Percentiles rank a stretch among this genome's conserved stretches.
phyloP scores from a whole-genome alignment of 1,139 yeast genomes.

The Hemisphaericaspora lyxosophila region DNA sequence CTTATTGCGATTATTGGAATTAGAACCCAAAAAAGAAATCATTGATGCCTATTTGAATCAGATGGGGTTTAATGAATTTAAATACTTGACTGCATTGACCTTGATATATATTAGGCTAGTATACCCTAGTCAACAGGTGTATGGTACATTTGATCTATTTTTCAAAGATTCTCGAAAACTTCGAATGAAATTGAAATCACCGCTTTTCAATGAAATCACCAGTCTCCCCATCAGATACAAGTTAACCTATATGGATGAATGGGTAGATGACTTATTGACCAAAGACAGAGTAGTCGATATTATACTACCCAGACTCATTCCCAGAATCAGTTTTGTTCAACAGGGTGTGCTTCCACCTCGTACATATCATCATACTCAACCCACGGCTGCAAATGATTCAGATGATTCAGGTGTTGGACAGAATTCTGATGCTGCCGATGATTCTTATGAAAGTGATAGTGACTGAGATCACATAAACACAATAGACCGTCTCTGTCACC shows the following conservation, averaged over 20 bases:
- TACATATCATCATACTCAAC: slow-evolving; percentile 26
- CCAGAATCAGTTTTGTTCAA: slow-evolving; percentile 39
- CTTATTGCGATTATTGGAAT: slow-evolving; percentile 58
- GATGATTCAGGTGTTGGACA: slow-evolving; percentile 14
- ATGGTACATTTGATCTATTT: slow-evolving; percentile 50
- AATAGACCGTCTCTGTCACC: too few species aligned
- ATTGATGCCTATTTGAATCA: slow-evolving; percentile 53
- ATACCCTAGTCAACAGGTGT: slow-evolving; percentile 45
- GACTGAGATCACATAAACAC: slow-evolving; percentile 17
- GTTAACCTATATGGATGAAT: slow-evolving; percentile 57
- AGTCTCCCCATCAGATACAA: slow-evolving; percentile 28
- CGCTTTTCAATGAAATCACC: slow-evolving; percentile 25
- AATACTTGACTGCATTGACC: slow-evolving; percentile 63
- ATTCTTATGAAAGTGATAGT: slow-evolving; percentile 27
- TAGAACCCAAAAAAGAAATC: slow-evolving; percentile 58
- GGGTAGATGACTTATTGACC: slow-evolving; percentile 52
- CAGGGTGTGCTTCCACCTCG: slow-evolving; percentile 39
- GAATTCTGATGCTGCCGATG: slow-evolving; percentile 10
- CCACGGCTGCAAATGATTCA: slow-evolving; percentile 14
- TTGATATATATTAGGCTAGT: slow-evolving; percentile 59
- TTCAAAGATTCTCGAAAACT: slow-evolving; percentile 57
- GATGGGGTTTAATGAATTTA: slow-evolving; percentile 47
- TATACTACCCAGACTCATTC: slow-evolving; percentile 56
- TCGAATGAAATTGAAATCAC: slow-evolving; percentile 21
- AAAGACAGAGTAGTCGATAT: slow-evolving; percentile 57